Conservation (phyloP, 2,329 filamentous ascomycete species). For the Fusarium tuaranense region DNA sequence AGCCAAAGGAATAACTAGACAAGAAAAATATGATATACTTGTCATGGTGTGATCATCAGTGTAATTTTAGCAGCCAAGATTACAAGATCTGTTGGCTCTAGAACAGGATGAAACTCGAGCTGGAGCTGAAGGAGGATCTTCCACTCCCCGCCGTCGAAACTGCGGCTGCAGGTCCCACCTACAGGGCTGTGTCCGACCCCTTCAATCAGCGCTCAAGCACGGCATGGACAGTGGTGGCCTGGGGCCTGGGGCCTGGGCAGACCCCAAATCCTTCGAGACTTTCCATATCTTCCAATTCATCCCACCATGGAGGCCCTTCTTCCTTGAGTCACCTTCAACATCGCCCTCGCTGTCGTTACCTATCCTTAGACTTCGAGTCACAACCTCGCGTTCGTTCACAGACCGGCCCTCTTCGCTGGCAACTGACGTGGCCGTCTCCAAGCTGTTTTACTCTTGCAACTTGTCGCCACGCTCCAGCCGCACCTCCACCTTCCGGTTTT, state of each 20-base stretch:
- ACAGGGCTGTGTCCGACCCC: slow-evolving; percentile 42
- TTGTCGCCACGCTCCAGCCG: neutral
- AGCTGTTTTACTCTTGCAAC: neutral
- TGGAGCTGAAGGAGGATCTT: slow-evolving; percentile 14
- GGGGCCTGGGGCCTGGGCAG: slow-evolving; percentile 13
- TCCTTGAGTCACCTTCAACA: slow-evolving; percentile 9
- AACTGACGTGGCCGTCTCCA: slow-evolving; percentile 5
- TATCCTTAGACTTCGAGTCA: neutral
- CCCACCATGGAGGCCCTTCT: neutral
- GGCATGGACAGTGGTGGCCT: slow-evolving; percentile 9
- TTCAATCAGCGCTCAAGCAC: slow-evolving; percentile 33
- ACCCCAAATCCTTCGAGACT: slow-evolving; percentile 11
- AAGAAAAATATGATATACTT: neutral
- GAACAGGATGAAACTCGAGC: slow-evolving; percentile 38
- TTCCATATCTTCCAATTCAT: slow-evolving; percentile 7
- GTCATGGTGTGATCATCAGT: slow-evolving; percentile 5
- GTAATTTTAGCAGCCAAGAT: slow-evolving; percentile 5
- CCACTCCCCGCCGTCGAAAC: slow-evolving; percentile 31
- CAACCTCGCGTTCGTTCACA: neutral
- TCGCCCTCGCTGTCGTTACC: slow-evolving; percentile 20
- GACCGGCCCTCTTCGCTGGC: slow-evolving; percentile 3
- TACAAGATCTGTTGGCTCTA: slow-evolving; percentile 30
- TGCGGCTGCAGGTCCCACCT: slow-evolving; percentile 34
- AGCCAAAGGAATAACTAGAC: neutral
- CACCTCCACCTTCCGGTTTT: slow-evolving; percentile 8